Evolutionary conservation across 805 yeast genomes (phyloP).

Genomic region (Kazachstania africana): DNA sequence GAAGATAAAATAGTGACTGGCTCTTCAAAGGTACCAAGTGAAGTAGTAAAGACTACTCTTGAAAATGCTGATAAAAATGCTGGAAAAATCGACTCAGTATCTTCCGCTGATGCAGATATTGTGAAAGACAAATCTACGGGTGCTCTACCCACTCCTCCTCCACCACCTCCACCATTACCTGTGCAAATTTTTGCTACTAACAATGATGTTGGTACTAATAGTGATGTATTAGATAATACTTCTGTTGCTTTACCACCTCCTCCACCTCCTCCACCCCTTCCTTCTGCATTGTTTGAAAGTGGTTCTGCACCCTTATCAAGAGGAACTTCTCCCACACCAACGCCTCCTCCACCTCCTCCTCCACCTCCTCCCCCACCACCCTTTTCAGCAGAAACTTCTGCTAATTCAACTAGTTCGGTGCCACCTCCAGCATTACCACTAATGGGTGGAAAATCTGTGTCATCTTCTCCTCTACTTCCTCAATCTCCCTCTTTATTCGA

Average conservation of each 20-base stretch:
- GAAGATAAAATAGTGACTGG: not conserved
- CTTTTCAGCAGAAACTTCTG: not conserved
- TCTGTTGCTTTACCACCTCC: not conserved
- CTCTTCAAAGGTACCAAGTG: not conserved
- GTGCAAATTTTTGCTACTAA: not conserved
- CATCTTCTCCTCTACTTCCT: slow-evolving; percentile 26
- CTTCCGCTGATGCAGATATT: not conserved
- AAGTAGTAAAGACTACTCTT: not conserved
- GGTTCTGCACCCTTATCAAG: not conserved
- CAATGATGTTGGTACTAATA: not conserved
- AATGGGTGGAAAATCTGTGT: slow-evolving; percentile 5
- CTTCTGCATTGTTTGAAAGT: not conserved
- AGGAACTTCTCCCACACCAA: not conserved
- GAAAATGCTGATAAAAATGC: not conserved
- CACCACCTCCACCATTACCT: not conserved
- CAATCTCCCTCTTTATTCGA: slow-evolving; percentile 31
- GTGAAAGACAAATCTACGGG: not conserved
- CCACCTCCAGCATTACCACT: slow-evolving; percentile 30
- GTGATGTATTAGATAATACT: no score
- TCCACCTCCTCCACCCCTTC: not conserved
- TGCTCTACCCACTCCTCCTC: no score
- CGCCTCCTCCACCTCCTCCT: slow-evolving; percentile 7
- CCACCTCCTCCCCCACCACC: slow-evolving; percentile 22
- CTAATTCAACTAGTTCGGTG: slow-evolving; percentile 12
- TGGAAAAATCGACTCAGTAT: not conserved